Base-by-base conservation (phyloP, 441 rosid genomes). In the Daphne laureola region DNA sequence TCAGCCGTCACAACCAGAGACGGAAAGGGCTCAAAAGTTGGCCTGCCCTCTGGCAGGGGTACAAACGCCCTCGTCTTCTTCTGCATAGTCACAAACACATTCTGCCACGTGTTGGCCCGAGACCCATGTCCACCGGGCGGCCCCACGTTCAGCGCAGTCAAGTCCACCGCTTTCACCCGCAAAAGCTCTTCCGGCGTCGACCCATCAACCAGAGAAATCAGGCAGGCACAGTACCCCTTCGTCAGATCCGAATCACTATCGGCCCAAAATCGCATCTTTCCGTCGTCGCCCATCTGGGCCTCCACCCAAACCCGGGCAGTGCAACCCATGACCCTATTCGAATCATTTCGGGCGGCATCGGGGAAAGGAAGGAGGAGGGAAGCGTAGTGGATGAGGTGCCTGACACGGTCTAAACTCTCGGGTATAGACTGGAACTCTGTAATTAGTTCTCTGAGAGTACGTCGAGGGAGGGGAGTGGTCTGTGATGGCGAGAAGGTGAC, bases 311-410 rank as follows among this genome's bases (percentile, higher is more conserved):
- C 97, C 50, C 78, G 90, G 60, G 99, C 76, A 1, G 95, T 83
- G 65, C 97, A 93, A 25, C 97, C 96, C 99, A 87, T 87, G 60
- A 93, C 95, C 43, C 96, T 82, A 48, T 90, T 93, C 2, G 74
- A 69, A 36, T 85, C 87, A 26, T 71, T 73, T 49, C 82, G 72
- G 16, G 81, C 79, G 3, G 83, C 67, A 13, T 75, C 81, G 9
- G 74, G 78, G 36, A 90, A 73, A 3, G 65, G 73, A 54, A 84
- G 78, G 49, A 85, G 81, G 35, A 79, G 69, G 15, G 65, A 58
- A 21, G 93, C 86, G 58, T 79, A 73, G 53, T 69, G 82, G 25
- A 93, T 74, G 62, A 93, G 73, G 62, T 83, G 82, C 66, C 81
- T 83, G 38, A 90, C 77, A 23, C 87, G 75, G 66, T 87, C 87